Evolutionary conservation across 352 stramenopile genomes (phyloP).

Genomic region (Thraustochytrium sp.): DNA sequence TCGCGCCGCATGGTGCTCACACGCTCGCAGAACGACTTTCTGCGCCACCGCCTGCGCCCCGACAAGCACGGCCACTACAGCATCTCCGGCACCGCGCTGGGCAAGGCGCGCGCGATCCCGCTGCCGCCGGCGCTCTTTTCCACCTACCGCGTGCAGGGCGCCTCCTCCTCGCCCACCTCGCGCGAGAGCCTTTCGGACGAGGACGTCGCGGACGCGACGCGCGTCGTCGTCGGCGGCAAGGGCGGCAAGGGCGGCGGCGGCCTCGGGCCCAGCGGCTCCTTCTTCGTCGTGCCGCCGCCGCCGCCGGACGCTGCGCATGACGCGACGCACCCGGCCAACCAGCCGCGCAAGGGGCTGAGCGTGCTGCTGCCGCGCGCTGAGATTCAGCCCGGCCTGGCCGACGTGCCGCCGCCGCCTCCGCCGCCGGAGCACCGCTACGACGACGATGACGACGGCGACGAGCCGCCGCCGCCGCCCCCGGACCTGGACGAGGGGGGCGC

Average conservation of each 20-base stretch:
- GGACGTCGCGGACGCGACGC: too few species aligned
- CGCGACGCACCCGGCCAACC: too few species aligned
- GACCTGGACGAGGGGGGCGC: neutral
- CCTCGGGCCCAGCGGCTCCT: too few species aligned
- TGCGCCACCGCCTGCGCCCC: neutral
- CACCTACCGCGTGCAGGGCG: constrained; percentile 16
- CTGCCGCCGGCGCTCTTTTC: neutral
- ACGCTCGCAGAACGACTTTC: neutral
- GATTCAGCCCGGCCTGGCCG: neutral
- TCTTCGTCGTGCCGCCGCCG: too few species aligned
- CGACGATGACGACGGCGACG: neutral
- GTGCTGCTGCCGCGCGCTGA: neutral
- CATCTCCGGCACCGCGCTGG: neutral
- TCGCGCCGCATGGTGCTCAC: constrained; percentile 1
- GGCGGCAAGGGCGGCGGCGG: too few species aligned
- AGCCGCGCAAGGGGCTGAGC: too few species aligned
- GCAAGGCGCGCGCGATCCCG: neutral
- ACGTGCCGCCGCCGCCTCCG: neutral
- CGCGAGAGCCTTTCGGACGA: neutral
- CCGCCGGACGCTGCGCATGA: too few species aligned
- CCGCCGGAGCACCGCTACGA: neutral
- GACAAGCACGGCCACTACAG: constrained; percentile 22
- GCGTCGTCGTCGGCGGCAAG: too few species aligned
- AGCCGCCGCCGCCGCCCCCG: neutral
- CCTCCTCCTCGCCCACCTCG: constrained; percentile 6